These are phyloP conservation scores for Vigna unguiculata DNA, from an alignment of 306 rosid species.

Conservation along the genomic window DNA sequence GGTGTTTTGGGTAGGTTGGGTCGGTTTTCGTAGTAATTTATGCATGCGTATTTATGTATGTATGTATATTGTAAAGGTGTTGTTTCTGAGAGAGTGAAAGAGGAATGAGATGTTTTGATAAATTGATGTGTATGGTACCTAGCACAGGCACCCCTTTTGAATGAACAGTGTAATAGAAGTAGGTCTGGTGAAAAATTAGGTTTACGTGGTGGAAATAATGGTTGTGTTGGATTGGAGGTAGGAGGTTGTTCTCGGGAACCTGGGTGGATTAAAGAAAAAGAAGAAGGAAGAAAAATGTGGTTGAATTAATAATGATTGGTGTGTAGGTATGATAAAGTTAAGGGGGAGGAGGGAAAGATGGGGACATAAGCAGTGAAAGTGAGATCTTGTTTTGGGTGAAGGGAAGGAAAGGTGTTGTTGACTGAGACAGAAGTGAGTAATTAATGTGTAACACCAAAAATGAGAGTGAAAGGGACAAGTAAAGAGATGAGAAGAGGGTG, in stretches of 20 bases:
- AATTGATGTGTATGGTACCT: slow-evolving; percentile 1
- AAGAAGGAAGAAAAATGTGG: background rate
- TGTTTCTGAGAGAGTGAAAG: slow-evolving; percentile 48
- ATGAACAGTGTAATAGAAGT: background rate
- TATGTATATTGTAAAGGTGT: slow-evolving; percentile 37
- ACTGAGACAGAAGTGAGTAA: background rate
- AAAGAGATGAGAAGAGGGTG: background rate
- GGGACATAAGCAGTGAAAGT: slow-evolving; percentile 53
- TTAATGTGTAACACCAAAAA: background rate
- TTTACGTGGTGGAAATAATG: background rate
- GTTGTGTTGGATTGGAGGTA: background rate
- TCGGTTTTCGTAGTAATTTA: background rate
- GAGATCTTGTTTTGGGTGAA: slow-evolving; percentile 41
- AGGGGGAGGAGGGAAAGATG: background rate
- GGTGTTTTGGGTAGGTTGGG: background rate
- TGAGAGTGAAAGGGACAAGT: slow-evolving; percentile 8
- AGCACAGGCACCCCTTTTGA: slow-evolving; percentile 32
- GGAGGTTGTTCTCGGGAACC: background rate
- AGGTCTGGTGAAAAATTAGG: background rate
- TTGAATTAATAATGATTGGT: background rate
- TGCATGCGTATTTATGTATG: background rate
- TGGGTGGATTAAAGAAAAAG: background rate
- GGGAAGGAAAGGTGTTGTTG: slow-evolving; percentile 25
- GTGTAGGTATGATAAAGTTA: slow-evolving; percentile 32
- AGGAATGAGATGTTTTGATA: slow-evolving; percentile 34